Evolutionary conservation across 176 grass and related monocot genomes (phyloP).

Genomic region (Raddia guianensis): DNA sequence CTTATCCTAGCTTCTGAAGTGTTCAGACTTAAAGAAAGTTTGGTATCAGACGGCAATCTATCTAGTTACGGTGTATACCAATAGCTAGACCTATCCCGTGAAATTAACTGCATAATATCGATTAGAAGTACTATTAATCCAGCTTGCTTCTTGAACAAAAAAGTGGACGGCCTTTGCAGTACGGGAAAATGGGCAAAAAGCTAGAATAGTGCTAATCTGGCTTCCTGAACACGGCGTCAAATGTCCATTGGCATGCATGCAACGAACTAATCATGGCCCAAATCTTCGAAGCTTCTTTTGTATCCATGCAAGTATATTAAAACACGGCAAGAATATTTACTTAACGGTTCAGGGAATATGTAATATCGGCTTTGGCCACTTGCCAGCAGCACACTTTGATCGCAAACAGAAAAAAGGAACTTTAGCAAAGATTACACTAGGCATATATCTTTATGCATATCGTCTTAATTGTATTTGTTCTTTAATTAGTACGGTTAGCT

Average conservation of each 20-base stretch:
- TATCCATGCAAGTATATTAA: slow-evolving; percentile 37
- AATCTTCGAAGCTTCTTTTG: slow-evolving; percentile 40
- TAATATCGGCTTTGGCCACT: slow-evolving; percentile 43
- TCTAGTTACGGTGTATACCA: neutral
- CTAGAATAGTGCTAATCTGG: neutral
- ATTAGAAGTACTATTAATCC: neutral
- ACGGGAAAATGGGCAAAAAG: slow-evolving; percentile 32
- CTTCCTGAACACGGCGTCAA: slow-evolving; percentile 29
- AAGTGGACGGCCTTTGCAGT: neutral
- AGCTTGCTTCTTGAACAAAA: neutral
- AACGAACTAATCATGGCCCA: slow-evolving; percentile 33
- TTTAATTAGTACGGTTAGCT: slow-evolving; percentile 17
- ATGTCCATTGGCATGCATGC: slow-evolving; percentile 27
- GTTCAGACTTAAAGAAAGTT: neutral
- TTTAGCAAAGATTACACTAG: slow-evolving; percentile 35
- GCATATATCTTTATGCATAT: slow-evolving; percentile 5
- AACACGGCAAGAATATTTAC: slow-evolving; percentile 34
- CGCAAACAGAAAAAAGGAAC: slow-evolving; percentile 19
- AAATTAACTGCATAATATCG: neutral
- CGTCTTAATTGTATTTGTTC: slow-evolving; percentile 21
- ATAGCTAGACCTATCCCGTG: neutral
- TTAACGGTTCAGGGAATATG: slow-evolving; percentile 46
- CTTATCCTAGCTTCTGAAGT: no score
- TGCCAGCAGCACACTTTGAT: slow-evolving; percentile 40
- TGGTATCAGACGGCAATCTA: neutral